Conservation (phyloP, 2,329 filamentous ascomycete genomes). For the Coccinonectria pachysandricola region DNA sequence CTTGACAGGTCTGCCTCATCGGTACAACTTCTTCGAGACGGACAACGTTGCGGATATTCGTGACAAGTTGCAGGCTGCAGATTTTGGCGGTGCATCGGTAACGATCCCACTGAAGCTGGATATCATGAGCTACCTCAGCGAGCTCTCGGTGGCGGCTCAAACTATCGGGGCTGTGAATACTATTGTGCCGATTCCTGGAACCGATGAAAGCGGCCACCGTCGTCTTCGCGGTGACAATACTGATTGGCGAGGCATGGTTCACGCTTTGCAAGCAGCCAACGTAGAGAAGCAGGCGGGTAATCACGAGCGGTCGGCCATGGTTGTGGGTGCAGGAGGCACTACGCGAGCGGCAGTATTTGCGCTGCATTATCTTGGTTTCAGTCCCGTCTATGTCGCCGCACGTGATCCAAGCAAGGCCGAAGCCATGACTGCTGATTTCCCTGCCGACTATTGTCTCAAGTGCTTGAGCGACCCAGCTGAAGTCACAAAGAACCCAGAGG, state of each 20-base stretch:
- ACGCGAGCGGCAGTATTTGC: constrained; percentile 86
- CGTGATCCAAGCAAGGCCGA: constrained; percentile 61
- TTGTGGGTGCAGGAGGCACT: constrained; percentile 87
- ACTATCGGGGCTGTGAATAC: constrained; percentile 93
- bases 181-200: constrained; percentile 51
- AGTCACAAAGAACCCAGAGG: constrained; percentile 41
- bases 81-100: constrained; percentile 89
- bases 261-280: constrained; percentile 62
- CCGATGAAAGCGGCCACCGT: constrained; percentile 29
- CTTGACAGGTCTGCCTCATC: constrained; percentile 69
- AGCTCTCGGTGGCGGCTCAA: constrained; percentile 66
- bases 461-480: constrained; percentile 44
- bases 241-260: constrained; percentile 88
- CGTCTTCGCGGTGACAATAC: constrained; percentile 81
- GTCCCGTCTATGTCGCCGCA: constrained; percentile 78
- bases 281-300: constrained; percentile 29
- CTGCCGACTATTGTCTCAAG: constrained; percentile 58
- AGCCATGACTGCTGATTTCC: constrained; percentile 62
- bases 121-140: constrained; percentile 71
- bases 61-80: constrained; percentile 53
- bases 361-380: constrained; percentile 71
- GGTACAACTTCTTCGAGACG: constrained; percentile 71
- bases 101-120: constrained; percentile 93
- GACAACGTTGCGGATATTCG: constrained; percentile 49
- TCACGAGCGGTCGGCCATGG: constrained; percentile 64